Evolutionary conservation across 768 basidiomycete genomes (phyloP).

Genomic region (Hemileccinum rubropunctum): DNA sequence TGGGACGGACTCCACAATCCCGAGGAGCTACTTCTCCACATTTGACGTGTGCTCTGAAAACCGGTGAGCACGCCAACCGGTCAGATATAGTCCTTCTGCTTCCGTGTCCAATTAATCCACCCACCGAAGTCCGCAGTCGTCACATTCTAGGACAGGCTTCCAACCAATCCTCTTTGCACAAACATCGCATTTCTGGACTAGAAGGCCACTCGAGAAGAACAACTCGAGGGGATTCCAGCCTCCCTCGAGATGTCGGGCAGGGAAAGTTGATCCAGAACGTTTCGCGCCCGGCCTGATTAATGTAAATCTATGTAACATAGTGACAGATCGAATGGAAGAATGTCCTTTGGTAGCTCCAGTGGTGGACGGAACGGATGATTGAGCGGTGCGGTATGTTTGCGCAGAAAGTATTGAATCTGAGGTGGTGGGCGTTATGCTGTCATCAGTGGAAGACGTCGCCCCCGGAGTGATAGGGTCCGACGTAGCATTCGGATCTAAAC

Average conservation of each 20-base stretch:
- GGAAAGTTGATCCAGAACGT: slow-evolving; percentile 37
- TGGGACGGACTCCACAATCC: slow-evolving; percentile 67
- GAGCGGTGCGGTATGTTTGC: slow-evolving; percentile 62
- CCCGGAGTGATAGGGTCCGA: slow-evolving; percentile 42
- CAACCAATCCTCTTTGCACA: slow-evolving; percentile 81
- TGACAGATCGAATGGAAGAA: slow-evolving; percentile 57
- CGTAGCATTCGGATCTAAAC: slow-evolving; percentile 47
- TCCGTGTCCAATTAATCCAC: slow-evolving; percentile 19
- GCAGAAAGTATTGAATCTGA: slow-evolving; percentile 53
- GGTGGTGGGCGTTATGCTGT: slow-evolving; percentile 38
- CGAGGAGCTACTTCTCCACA: slow-evolving; percentile 81
- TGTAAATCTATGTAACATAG: slow-evolving; percentile 81
- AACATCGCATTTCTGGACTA: slow-evolving; percentile 77
- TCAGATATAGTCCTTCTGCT: slow-evolving; percentile 16
- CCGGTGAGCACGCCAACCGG: slow-evolving; percentile 1
- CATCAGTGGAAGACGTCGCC: slow-evolving; percentile 23
- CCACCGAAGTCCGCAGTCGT: slow-evolving; percentile 80
- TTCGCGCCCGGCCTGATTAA: slow-evolving; percentile 77
- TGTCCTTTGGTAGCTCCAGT: slow-evolving; percentile 76
- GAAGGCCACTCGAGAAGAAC: slow-evolving; percentile 69
- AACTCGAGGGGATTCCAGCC: slow-evolving; percentile 79
- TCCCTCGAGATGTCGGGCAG: slow-evolving; percentile 28
- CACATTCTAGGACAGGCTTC: slow-evolving; percentile 84
- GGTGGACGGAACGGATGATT: slow-evolving; percentile 45
- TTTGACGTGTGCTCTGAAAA: slow-evolving; percentile 72